Evolutionary conservation across 768 basidiomycete species (phyloP), one percentile per base, ranked within the genome.

Genomic region (Amanita rubescens): DNA sequence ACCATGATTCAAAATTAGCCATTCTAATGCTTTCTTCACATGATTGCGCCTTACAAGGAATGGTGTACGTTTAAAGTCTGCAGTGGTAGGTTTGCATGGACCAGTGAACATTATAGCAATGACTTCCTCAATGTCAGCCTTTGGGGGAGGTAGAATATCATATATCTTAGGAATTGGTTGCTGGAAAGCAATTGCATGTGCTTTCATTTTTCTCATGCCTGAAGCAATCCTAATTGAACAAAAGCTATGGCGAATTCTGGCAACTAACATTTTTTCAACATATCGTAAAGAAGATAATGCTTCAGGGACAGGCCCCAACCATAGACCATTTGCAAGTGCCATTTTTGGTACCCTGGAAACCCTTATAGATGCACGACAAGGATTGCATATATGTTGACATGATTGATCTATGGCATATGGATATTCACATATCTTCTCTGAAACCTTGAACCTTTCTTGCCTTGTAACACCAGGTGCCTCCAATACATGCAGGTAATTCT

Each of bases 1-100:
- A 49, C 2, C 7, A 51, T 67, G 65, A 55, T 67, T 67, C 1
- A 66, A 27, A 20, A 58, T 65, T 11, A 67, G 34, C 65, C 65
- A 67, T 9, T 68, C 56, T 3, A 68, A 50, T 3, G 67, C 64
- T 8, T 20, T 17, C 10, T 12, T 32, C 0, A 67, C 65, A 34
- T 56, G 53, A 9, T 59, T 58, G 22, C 54, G 22, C 9, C 65
- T 32, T 0, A 70, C 68, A 1, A 64, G 53, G 49, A 65, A 45
- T 4, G 61, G 63, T 0, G 64, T 63, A 10, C 58, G 9, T 15
- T 55, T 43, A 25, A 61, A 58, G 41, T 62, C 61, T 5, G 52
- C 46, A 5, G 46, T 20, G 1, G 55, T 56, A 0, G 62, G 63
- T 12, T 54, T 42, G 15, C 53, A 47, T 3, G 27, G 27, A 8